phyloP scores from a whole-genome alignment of 306 rosid species.

The Cicer yamashitae region DNA sequence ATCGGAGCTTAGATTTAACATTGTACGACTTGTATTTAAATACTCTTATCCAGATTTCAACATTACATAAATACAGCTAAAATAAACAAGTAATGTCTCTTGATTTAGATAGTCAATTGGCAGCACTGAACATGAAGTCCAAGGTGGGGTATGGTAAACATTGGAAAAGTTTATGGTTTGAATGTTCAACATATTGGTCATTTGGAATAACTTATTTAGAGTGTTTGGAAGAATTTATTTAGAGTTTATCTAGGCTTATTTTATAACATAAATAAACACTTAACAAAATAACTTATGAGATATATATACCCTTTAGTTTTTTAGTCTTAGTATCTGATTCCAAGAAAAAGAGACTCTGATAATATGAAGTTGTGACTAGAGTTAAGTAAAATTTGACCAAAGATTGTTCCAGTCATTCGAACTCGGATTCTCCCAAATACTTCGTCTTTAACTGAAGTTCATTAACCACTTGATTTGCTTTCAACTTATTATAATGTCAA shows the following conservation, averaged over 20 bases:
- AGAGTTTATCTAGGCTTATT: not conserved
- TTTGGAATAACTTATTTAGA: not conserved
- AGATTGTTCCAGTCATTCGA: too few relatives aligned
- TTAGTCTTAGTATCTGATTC: too few relatives aligned
- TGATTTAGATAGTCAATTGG: not conserved
- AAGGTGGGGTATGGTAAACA: constrained; percentile 18
- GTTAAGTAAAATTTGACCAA: too few relatives aligned
- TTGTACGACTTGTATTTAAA: too few relatives aligned
- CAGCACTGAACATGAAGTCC: not conserved
- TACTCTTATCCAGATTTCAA: too few relatives aligned
- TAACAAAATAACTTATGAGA: not conserved
- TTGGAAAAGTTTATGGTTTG: not conserved
- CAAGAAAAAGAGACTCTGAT: too few relatives aligned
- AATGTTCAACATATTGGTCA: constrained; percentile 14
- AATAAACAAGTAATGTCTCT: constrained; percentile 3
- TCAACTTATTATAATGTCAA: too few relatives aligned
- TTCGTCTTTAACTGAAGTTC: too few relatives aligned
- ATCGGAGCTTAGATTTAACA: too few relatives aligned
- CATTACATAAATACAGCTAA: not conserved
- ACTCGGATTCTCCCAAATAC: too few relatives aligned
- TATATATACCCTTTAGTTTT: not conserved
- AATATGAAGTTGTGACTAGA: too few relatives aligned
- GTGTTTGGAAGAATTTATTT: not conserved
- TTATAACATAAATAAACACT: not conserved
- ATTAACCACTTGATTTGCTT: too few relatives aligned